Evolutionary conservation across 2,329 filamentous ascomycete species (phyloP).

Genomic region (Cladosporium sp.): DNA sequence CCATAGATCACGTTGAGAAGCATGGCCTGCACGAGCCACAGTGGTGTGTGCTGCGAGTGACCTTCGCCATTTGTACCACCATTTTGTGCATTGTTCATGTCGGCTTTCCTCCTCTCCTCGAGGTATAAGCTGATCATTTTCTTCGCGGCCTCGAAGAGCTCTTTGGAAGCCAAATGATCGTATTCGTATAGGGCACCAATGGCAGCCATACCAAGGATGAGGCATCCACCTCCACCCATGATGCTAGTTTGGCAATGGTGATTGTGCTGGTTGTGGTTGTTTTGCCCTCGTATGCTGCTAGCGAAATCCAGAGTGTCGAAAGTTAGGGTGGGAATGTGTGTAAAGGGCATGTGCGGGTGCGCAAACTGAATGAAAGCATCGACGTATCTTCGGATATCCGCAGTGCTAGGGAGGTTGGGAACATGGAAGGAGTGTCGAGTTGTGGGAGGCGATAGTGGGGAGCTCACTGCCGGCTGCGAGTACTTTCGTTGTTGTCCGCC

Average conservation of each 20-base stretch:
- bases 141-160: conserved; percentile 88
- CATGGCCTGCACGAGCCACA: conserved; percentile 97
- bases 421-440: conserved; percentile 33
- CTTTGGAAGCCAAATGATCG: conserved; percentile 72
- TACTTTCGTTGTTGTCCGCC: conserved; percentile 52
- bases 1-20: conserved; percentile 93
- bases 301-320: conserved; percentile 74
- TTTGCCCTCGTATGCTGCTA: conserved; percentile 48
- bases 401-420: conserved; percentile 68
- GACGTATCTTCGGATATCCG: conserved; percentile 85
- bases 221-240: conserved; percentile 76
- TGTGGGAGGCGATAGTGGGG: conserved; percentile 42
- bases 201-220: conserved; percentile 85
- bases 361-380: conserved; percentile 87
- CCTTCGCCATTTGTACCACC: conserved; percentile 38
- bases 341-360: conserved; percentile 90
- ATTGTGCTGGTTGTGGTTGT: conserved; percentile 48
- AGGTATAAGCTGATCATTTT: conserved; percentile 93
- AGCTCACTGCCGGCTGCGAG: conserved; percentile 55
- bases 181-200: conserved; percentile 82
- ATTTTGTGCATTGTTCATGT: conserved; percentile 61
- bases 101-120: conserved; percentile 82
- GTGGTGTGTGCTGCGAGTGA: conserved; percentile 61
- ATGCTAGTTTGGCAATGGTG: conserved; percentile 53
- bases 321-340: conserved; percentile 85